Evolutionary conservation across 768 basidiomycete genomes (phyloP).

Genomic region (Artomyces pyxidatus): DNA sequence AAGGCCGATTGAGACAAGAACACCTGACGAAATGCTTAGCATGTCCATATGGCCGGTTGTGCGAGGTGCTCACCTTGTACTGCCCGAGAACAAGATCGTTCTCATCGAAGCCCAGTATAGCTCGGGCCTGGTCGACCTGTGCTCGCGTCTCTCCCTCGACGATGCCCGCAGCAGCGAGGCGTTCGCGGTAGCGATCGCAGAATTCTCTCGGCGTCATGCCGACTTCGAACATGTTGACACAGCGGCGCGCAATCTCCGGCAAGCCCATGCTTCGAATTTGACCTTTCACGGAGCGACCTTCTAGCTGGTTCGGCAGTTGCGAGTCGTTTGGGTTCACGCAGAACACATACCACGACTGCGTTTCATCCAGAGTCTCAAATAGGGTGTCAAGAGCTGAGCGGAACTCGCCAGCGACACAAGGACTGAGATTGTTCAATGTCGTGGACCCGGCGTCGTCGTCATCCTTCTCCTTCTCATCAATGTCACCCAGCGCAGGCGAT

Average conservation of each 20-base stretch:
- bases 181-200: constrained; percentile 71
- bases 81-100: constrained; percentile 74
- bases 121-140: constrained; percentile 50
- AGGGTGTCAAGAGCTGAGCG: constrained; percentile 75
- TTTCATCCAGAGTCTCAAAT: constrained; percentile 82
- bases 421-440: constrained; percentile 28
- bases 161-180: constrained; percentile 48
- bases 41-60: background rate
- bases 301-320: constrained; percentile 89
- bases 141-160: constrained; percentile 53
- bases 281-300: constrained; percentile 85
- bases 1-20: constrained; percentile 84
- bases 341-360: constrained; percentile 86
- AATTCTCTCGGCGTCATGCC: constrained; percentile 84
- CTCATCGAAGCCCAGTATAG: constrained; percentile 50
- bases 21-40: constrained; percentile 43
- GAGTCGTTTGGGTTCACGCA: constrained; percentile 94
- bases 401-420: constrained; percentile 88
- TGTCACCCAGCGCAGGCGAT: constrained; percentile 38
- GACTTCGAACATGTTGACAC: constrained; percentile 66
- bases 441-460: constrained; percentile 26
- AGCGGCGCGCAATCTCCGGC: constrained; percentile 65
- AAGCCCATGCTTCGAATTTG: constrained; percentile 82
- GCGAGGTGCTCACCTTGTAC: constrained; percentile 54
- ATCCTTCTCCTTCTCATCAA: constrained; percentile 43